phyloP scores from a whole-genome alignment of 345 rosid genomes.

The Pistacia integerrima region DNA sequence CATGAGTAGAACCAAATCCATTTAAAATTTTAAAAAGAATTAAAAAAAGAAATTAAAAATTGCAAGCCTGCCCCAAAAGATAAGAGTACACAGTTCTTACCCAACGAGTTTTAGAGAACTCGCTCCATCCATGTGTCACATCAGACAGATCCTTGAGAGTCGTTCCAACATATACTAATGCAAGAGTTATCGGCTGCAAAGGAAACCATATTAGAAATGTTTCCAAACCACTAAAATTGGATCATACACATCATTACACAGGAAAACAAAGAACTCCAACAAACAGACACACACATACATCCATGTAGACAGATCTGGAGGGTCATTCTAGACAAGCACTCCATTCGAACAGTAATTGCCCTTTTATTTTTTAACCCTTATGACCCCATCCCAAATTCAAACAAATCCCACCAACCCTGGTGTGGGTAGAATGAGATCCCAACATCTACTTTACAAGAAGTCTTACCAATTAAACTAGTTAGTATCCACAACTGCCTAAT shows the following conservation, averaged over 20 bases:
- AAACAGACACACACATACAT: neutral
- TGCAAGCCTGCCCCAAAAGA: neutral
- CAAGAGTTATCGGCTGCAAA: slow-evolving; percentile 91
- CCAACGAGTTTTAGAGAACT: slow-evolving; percentile 85
- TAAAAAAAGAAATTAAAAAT: neutral
- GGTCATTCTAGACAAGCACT: neutral
- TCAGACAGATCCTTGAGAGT: slow-evolving; percentile 98
- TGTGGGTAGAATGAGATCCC: neutral
- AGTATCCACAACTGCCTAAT: neutral
- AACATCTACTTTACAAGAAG: neutral
- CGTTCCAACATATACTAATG: slow-evolving; percentile 87
- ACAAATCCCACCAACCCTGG: neutral
- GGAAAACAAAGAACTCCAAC: neutral
- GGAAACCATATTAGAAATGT: slow-evolving; percentile 26
- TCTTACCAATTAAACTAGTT: neutral
- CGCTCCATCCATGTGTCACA: slow-evolving; percentile 97
- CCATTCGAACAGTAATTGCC: neutral
- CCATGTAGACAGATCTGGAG: neutral
- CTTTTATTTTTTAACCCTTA: neutral
- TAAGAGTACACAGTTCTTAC: slow-evolving; percentile 39
- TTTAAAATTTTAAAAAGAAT: no score
- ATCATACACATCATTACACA: neutral
- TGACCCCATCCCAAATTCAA: neutral
- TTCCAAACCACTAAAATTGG: neutral
- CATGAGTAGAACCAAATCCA: neutral